Evolutionary conservation across 148 eudicot genomes (phyloP).

Genomic region (Dianthus caryophyllus): DNA sequence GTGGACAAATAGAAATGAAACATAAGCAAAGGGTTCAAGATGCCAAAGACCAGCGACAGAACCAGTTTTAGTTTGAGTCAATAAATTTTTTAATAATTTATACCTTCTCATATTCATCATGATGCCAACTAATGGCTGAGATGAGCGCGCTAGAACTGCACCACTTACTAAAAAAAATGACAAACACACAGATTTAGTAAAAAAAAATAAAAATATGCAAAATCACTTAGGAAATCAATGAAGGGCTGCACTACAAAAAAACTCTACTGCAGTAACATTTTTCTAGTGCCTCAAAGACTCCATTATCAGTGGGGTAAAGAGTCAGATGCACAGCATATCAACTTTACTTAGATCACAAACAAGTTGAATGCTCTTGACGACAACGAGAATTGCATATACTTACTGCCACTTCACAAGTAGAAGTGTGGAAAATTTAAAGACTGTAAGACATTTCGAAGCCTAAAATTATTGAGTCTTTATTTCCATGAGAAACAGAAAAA

Average conservation of each 20-base stretch:
- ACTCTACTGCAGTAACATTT: not conserved
- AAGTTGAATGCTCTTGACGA: not conserved
- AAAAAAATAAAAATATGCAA: not conserved
- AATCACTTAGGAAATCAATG: not conserved
- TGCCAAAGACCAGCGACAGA: not conserved
- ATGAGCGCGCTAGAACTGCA: conserved; percentile 97
- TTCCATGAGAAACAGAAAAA: not conserved
- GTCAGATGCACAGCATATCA: not conserved
- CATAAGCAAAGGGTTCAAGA: not conserved
- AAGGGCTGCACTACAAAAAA: not conserved
- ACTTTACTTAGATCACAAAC: not conserved
- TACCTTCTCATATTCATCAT: conserved; percentile 99
- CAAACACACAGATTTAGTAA: conserved; percentile 11
- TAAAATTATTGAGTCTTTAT: not conserved
- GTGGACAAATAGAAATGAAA: conserved; percentile 23
- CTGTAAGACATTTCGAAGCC: not conserved
- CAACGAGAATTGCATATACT: not conserved
- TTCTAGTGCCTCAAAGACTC: not conserved
- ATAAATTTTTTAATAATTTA: conserved; percentile 1
- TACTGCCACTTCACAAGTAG: not conserved
- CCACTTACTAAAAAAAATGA: conserved; percentile 48
- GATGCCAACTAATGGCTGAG: conserved; percentile 96
- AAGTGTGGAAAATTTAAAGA: not conserved
- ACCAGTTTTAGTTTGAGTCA: conserved; percentile 6
- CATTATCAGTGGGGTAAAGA: not conserved